phyloP scores from a whole-genome alignment of 1,284 basidiomycete species.

The Trichosporon ovoides region DNA sequence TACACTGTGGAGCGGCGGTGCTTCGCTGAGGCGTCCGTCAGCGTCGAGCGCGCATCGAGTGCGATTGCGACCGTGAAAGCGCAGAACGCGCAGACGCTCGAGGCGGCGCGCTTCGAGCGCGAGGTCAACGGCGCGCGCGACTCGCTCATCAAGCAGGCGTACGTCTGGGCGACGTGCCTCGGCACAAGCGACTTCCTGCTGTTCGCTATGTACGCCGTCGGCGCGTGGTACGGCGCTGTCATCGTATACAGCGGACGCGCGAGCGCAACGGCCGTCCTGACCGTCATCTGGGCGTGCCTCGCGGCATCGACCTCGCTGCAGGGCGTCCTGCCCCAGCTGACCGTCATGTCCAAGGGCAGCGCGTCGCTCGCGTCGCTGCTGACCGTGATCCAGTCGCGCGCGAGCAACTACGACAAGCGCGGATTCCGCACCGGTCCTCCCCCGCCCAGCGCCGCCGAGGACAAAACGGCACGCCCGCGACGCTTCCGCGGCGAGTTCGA shows the following conservation, averaged over 20 bases:
- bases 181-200: slow-evolving; percentile 70
- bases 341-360: slow-evolving; percentile 77
- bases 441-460: background rate
- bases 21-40: slow-evolving; percentile 66
- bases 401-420: background rate
- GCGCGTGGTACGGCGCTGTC: slow-evolving; percentile 91
- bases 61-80: slow-evolving; percentile 91
- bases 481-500: slow-evolving; percentile 70
- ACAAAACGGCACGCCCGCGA: slow-evolving; percentile 35
- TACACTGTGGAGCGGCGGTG: slow-evolving; percentile 63
- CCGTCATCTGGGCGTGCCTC: slow-evolving; percentile 93
- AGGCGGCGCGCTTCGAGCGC: slow-evolving; percentile 55
- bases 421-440: background rate
- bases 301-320: slow-evolving; percentile 82
- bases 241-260: slow-evolving; percentile 70
- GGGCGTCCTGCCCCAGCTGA: slow-evolving; percentile 71
- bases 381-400: slow-evolving; percentile 52
- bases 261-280: slow-evolving; percentile 74
- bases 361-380: slow-evolving; percentile 70
- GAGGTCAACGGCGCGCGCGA: slow-evolving; percentile 55
- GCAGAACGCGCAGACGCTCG: slow-evolving; percentile 75
- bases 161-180: slow-evolving; percentile 69
- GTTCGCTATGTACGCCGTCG: slow-evolving; percentile 91
- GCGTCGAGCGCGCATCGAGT: slow-evolving; percentile 69
- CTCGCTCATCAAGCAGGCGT: slow-evolving; percentile 53